These are phyloP conservation scores for Russula emetica DNA, from an alignment of 768 basidiomycete genomes.

Conservation along the genomic window DNA sequence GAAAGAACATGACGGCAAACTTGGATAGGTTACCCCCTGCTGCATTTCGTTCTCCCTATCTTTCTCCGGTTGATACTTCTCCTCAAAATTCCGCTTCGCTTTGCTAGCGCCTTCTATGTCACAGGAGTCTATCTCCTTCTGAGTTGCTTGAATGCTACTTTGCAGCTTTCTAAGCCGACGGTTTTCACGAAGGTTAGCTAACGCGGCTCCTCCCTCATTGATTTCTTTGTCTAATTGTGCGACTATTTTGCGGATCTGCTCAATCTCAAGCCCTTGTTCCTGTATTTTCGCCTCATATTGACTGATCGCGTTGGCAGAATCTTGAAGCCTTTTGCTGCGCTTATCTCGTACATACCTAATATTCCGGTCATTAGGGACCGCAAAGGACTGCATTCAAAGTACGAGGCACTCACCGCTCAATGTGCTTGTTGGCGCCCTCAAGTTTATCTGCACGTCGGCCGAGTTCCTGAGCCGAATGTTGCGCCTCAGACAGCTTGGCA, in stretches of 20 bases:
- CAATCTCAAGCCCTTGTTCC: constrained; percentile 40
- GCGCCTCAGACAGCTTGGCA: constrained; percentile 48
- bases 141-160: constrained; percentile 59
- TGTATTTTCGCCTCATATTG: constrained; percentile 45
- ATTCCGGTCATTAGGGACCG: not conserved
- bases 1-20: constrained; percentile 9
- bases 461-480: constrained; percentile 56
- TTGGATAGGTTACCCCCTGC: constrained; percentile 48
- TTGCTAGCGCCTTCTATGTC: constrained; percentile 86
- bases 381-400: not conserved
- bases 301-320: constrained; percentile 53
- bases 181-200: constrained; percentile 78
- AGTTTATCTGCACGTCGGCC: constrained; percentile 62
- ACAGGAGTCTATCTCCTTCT: constrained; percentile 64
- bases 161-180: constrained; percentile 67
- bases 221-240: constrained; percentile 70
- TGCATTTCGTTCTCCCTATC: constrained; percentile 68
- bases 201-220: constrained; percentile 63
- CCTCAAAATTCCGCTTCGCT: constrained; percentile 79
- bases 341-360: constrained; percentile 71
- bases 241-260: constrained; percentile 43
- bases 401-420: constrained; percentile 54
- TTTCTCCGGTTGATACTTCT: constrained; percentile 68
- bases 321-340: constrained; percentile 54
- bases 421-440: constrained; percentile 51